A percentile compares a stretch with the other conserved stretches of the same genome.
Conservation (phyloP, 1,284 basidiomycete species). For the Rhodotorula sp. region DNA sequence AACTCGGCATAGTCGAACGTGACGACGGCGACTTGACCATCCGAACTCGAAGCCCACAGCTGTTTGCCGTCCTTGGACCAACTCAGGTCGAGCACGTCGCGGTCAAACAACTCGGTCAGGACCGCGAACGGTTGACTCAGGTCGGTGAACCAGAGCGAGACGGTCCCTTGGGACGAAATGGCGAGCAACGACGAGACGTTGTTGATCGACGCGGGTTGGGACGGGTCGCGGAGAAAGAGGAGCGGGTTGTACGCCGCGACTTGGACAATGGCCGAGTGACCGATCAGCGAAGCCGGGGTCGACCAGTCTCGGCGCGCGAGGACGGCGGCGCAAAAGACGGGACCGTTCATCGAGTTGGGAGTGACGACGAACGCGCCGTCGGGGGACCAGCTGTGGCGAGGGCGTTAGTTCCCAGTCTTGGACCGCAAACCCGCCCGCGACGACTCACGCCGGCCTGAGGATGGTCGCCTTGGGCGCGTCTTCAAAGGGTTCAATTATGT, state of each 20-base stretch:
- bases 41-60: conserved; percentile 91
- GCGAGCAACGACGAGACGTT: conserved; percentile 83
- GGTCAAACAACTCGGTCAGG: conserved; percentile 86
- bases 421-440: not conserved
- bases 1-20: conserved; percentile 75
- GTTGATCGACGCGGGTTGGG: conserved; percentile 61
- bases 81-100: conserved; percentile 90
- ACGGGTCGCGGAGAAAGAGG: conserved; percentile 76
- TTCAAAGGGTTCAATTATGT: conserved; percentile 83
- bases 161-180: conserved; percentile 70
- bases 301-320: conserved; percentile 75
- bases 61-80: conserved; percentile 92
- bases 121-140: conserved; percentile 84
- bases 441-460: conserved; percentile 72
- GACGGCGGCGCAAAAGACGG: conserved; percentile 94
- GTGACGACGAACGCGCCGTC: conserved; percentile 97
- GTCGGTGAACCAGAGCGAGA: conserved; percentile 89
- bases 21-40: conserved; percentile 88
- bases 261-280: conserved; percentile 97
- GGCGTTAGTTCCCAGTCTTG: not conserved
- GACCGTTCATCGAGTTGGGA: conserved; percentile 95
- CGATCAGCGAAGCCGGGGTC: conserved; percentile 79
- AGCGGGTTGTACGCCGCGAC: conserved; percentile 93
- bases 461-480: conserved; percentile 93
- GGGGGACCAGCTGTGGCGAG: conserved; percentile 78